A percentile compares a stretch with the other conserved stretches of the same genome.
These are phyloP conservation scores for Phaseolus lunatus DNA, from an alignment of 306 rosid species.

Conservation along the genomic window DNA sequence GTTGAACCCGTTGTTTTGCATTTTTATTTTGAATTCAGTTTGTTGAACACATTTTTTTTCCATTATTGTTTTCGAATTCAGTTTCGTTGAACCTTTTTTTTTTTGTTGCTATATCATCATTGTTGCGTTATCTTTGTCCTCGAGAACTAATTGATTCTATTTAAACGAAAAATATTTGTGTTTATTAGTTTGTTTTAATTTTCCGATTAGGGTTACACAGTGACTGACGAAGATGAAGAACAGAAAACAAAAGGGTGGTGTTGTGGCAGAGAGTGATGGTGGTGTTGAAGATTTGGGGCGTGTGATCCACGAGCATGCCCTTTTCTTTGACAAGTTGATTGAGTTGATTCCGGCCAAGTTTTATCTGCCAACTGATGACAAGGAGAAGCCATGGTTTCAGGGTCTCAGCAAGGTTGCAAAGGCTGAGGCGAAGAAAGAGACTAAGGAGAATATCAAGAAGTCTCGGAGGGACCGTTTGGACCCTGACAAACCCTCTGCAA, in stretches of 20 bases:
- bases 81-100: not conserved
- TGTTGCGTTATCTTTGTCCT: not conserved
- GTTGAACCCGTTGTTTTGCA: no score
- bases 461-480: slow-evolving; percentile 73
- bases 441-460: slow-evolving; percentile 75
- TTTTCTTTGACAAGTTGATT: slow-evolving; percentile 78
- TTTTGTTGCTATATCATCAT: not conserved
- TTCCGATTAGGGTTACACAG: not conserved
- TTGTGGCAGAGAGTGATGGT: slow-evolving; percentile 11
- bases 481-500: slow-evolving; percentile 68
- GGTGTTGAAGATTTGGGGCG: slow-evolving; percentile 54
- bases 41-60: not conserved
- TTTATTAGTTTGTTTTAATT: not conserved
- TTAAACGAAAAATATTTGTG: not conserved
- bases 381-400: slow-evolving; percentile 85
- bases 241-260: slow-evolving; percentile 47
- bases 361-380: slow-evolving; percentile 64
- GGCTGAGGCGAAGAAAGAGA: slow-evolving; percentile 71
- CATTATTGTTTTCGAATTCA: not conserved
- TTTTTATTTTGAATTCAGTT: not conserved
- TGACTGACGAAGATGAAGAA: slow-evolving; percentile 55
- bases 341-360: slow-evolving; percentile 88
- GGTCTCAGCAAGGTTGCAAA: slow-evolving; percentile 75
- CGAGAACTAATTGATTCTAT: not conserved
- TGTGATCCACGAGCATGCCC: slow-evolving; percentile 61